Evolutionary conservation across 2,329 filamentous ascomycete species (phyloP), one percentile per base, ranked within the genome.

Genomic region (Fusarium buxicola): DNA sequence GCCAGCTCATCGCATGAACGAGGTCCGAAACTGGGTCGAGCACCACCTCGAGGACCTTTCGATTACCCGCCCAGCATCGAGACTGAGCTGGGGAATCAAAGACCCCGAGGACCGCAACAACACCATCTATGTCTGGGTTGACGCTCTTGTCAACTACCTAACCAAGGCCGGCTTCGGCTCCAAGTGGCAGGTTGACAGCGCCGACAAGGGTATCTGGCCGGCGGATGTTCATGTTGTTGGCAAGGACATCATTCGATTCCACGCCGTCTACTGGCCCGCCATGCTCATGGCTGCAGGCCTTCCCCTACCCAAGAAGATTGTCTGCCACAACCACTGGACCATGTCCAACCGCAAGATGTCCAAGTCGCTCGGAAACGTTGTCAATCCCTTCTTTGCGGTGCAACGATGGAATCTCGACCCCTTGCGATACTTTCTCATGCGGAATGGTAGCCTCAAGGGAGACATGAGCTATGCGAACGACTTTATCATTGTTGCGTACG

Each of bases 101-200:
- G 95, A 97, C 24, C 95, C 95, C 0, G 89, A 89, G 49, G 95
- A 99, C 70, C 80, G 85, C 0, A 86, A 81, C 15, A 95, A 98
- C 76, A 98, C 94, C 3, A 94, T 99, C 55, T 99, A 99, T 72
- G 96, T 99, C 28, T 99, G 95, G 95, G 85, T 99, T 0, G 96
- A 99, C 77, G 95, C 95, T 2, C 85, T 99, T 27, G 84, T 98
- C 70, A 99, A 97, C 76, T 99, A 99, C 74, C 79, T 95, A 47
- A 97, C 94, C 13, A 92, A 89, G 62, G 86, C 92, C 2, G 93
- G 94, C 12, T 98, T 96, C 73, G 75, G 76, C 9, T 71, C 69
- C 34, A 69, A 70, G 18, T 92, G 90, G 87, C 78, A 87, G 1
- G 89, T 91, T 0, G 87, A 87, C 2, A 79, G 83, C 5, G 86